phyloP scores from a whole-genome alignment of 1,139 yeast species.

The Taiozyma sp. region DNA sequence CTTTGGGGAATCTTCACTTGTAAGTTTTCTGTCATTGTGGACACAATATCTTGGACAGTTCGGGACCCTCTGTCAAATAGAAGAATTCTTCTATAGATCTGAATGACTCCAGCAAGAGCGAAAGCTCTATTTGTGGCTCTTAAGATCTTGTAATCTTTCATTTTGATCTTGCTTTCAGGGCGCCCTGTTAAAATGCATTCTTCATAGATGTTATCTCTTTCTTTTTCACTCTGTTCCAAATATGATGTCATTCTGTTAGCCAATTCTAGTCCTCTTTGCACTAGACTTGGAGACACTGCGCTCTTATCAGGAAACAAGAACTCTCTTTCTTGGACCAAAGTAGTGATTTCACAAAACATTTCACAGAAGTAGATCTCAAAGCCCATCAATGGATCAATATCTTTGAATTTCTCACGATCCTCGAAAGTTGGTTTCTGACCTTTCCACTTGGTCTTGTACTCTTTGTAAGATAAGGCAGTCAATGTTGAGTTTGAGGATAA shows the following conservation, averaged over 20 bases:
- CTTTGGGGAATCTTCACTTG: slow-evolving; percentile 36
- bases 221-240: slow-evolving; percentile 24
- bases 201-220: slow-evolving; percentile 28
- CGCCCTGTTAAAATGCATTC: slow-evolving; percentile 4
- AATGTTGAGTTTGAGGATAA: slow-evolving; percentile 31
- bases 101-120: slow-evolving; percentile 50
- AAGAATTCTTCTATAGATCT: slow-evolving; percentile 52
- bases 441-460: slow-evolving; percentile 19
- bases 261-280: slow-evolving; percentile 44
- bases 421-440: slow-evolving; percentile 21
- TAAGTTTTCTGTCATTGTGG: slow-evolving; percentile 34
- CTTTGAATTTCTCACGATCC: slow-evolving; percentile 24
- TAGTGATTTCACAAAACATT: slow-evolving; percentile 41
- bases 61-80: slow-evolving; percentile 41
- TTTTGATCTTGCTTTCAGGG: slow-evolving; percentile 3
- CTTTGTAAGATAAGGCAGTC: slow-evolving; percentile 3
- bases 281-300: slow-evolving; percentile 26
- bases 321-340: slow-evolving; percentile 31
- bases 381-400: slow-evolving; percentile 56
- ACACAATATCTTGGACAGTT: slow-evolving; percentile 37
- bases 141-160: slow-evolving; percentile 33
- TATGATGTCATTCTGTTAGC: slow-evolving; percentile 32
- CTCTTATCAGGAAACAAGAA: slow-evolving; percentile 12
- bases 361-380: slow-evolving; percentile 53
- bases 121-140: slow-evolving; percentile 54